These are phyloP conservation scores for Plasmodium cynomolgi DNA, from an alignment of 169 alveolate species.

Conservation along the genomic window DNA sequence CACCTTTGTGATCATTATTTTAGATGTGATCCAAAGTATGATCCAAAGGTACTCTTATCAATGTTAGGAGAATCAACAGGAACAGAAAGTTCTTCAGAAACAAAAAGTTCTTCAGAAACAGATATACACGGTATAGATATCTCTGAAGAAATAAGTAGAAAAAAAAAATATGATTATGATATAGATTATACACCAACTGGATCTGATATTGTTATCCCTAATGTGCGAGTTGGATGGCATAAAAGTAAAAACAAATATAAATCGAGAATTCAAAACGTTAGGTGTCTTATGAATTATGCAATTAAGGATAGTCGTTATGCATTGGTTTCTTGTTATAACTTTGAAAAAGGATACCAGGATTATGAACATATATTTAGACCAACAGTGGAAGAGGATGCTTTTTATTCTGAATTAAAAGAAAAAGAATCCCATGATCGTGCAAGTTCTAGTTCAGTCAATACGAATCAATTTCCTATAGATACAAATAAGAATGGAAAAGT, in stretches of 20 bases:
- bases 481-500: background rate
- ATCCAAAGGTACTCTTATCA: background rate
- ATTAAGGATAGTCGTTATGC: background rate
- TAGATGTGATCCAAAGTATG: background rate
- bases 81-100: background rate
- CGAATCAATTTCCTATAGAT: background rate
- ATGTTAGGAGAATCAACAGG: background rate
- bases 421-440: background rate
- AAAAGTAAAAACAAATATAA: background rate
- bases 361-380: background rate
- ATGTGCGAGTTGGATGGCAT: background rate
- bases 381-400: background rate
- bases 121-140: background rate
- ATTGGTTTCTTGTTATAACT: background rate
- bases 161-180: too few relatives aligned
- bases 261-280: background rate
- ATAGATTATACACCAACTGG: background rate
- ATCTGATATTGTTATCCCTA: background rate
- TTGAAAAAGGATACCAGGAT: background rate
- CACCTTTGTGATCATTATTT: background rate
- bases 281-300: background rate
- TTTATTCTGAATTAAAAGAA: too few relatives aligned
- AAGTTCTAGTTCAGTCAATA: background rate
- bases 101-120: background rate
- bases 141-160: background rate